Evolutionary conservation across 2,329 filamentous ascomycete genomes (phyloP).

Genomic region (Botryotinia calthae): DNA sequence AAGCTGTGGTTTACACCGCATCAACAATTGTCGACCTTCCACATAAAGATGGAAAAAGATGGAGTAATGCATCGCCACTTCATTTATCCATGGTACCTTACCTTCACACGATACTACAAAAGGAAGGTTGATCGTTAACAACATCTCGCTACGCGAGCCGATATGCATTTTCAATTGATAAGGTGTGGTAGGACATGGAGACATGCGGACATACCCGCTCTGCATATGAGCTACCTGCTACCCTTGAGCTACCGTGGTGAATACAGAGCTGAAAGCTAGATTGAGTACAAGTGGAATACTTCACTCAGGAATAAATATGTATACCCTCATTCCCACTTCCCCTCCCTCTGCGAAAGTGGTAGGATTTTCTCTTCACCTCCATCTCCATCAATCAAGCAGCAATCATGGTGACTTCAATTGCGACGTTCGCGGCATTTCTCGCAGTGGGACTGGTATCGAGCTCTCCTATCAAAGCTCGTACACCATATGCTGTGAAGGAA

Average conservation of each 20-base stretch:
- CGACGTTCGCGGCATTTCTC: not conserved
- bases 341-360: not conserved
- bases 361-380: not conserved
- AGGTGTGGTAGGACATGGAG: conserved; percentile 8
- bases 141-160: not conserved
- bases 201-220: not conserved
- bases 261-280: not conserved
- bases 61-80: not conserved
- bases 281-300: too few relatives aligned
- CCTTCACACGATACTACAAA: conserved; percentile 9
- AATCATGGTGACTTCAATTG: conserved; percentile 21
- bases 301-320: not conserved
- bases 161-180: conserved; percentile 1
- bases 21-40: not conserved
- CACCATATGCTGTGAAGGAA: conserved; percentile 22
- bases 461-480: conserved; percentile 21
- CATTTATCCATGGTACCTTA: conserved; percentile 7
- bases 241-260: not conserved
- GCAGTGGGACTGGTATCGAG: conserved; percentile 10
- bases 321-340: not conserved
- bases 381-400: conserved; percentile 6
- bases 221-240: not conserved
- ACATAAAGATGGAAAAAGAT: conserved; percentile 6
- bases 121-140: conserved; percentile 11
- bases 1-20: not conserved